Evolutionary conservation across 2,329 filamentous ascomycete genomes (phyloP).

Genomic region (Trichoderma aggressivum): DNA sequence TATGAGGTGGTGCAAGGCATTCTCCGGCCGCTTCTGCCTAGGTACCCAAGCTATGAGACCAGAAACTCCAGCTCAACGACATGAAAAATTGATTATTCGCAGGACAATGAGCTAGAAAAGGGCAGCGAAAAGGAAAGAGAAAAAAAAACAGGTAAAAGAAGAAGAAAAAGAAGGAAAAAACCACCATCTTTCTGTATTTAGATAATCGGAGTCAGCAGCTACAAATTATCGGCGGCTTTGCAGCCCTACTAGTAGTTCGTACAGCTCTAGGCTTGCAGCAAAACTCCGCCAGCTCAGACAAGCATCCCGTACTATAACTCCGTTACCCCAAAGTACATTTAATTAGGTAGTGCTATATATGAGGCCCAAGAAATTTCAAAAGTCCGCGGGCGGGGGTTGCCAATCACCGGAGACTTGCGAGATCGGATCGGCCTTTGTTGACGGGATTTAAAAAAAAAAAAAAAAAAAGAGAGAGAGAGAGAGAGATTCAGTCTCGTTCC

Average conservation of each 20-base stretch:
- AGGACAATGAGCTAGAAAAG: background rate
- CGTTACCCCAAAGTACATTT: background rate
- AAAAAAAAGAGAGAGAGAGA: too few species aligned
- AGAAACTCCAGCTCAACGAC: background rate
- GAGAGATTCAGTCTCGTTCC: background rate
- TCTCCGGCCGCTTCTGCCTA: background rate
- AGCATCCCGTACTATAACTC: background rate
- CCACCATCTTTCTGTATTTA: background rate
- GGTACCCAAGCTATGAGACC: background rate
- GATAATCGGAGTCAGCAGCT: background rate
- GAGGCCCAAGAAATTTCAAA: background rate
- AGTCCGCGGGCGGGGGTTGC: slow-evolving; percentile 14
- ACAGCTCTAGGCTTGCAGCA: background rate
- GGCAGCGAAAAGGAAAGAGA: background rate
- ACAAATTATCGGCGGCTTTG: background rate
- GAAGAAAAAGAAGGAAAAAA: background rate
- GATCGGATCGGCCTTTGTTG: background rate
- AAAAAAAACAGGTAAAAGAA: background rate
- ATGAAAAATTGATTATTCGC: background rate
- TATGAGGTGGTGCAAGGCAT: background rate
- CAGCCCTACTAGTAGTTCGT: background rate
- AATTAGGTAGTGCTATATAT: background rate
- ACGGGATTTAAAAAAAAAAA: background rate
- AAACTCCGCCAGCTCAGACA: slow-evolving; percentile 6
- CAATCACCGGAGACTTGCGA: background rate